Conservation (phyloP, 176 grass and related monocot genomes). For the sorghum (Sorghum bicolor) region Sorghum_bicolor_NCBIv3 NC_012878.2:50738001-50738500, state of each 20-base stretch:
- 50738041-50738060: constrained; percentile 34
- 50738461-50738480: constrained; percentile 89
- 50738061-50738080: background rate
- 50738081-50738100: background rate
- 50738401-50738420: constrained; percentile 91
- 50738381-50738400: constrained; percentile 94
- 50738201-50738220: background rate
- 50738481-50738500: constrained; percentile 87
- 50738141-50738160: background rate
- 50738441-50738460: constrained; percentile 96
- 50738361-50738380: constrained; percentile 82
- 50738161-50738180: background rate
- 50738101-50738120: background rate
- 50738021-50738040: constrained; percentile 42
- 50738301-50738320: constrained; percentile 21
- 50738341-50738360: constrained; percentile 93
- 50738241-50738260: background rate
- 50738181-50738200: background rate
- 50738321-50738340: constrained; percentile 97
- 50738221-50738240: background rate
- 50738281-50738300: background rate
- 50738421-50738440: constrained; percentile 88
- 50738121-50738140: background rate
- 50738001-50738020: background rate
- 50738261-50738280: background rate